Percentiles rank a stretch among this genome's conserved stretches.
phyloP scores from a whole-genome alignment of 352 stramenopile genomes.

The Phytophthora agathidicida region DNA sequence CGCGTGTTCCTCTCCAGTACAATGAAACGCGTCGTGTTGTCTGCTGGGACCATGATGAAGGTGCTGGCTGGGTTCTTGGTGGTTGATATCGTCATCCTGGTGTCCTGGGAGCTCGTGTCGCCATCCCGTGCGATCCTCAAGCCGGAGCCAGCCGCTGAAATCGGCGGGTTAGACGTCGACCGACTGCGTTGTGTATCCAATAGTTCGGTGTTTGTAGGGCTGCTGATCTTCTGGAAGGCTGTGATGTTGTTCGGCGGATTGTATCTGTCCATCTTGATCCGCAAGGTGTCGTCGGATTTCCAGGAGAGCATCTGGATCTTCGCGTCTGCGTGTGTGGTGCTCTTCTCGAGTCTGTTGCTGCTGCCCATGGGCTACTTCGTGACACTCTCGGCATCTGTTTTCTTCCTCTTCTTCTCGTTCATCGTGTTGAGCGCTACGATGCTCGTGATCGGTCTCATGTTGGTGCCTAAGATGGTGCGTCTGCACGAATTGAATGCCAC shows the following conservation, averaged over 20 bases:
- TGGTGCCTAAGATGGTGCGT: conserved; percentile 39
- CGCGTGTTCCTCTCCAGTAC: conserved; percentile 46
- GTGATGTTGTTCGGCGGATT: conserved; percentile 42
- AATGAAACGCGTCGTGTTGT: conserved; percentile 54
- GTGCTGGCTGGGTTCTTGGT: conserved; percentile 39
- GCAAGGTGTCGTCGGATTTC: conserved; percentile 54
- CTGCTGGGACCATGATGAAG: conserved; percentile 46
- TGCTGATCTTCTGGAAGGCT: conserved; percentile 54
- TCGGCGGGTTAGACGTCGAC: conserved; percentile 34
- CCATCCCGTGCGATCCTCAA: conserved; percentile 16
- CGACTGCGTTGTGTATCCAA: conserved; percentile 34
- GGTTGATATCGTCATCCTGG: conserved; percentile 44
- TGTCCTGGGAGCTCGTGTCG: conserved; percentile 36
- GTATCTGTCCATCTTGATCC: conserved; percentile 62
- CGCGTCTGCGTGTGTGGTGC: conserved; percentile 43
- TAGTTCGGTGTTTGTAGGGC: conserved; percentile 40
- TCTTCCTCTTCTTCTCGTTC: conserved; percentile 45
- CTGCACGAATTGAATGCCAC: conserved; percentile 22
- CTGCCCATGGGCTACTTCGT: conserved; percentile 57
- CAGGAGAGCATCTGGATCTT: conserved; percentile 67
- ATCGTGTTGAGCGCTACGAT: conserved; percentile 34
- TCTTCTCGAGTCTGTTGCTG: conserved; percentile 47
- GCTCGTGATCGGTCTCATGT: conserved; percentile 43
- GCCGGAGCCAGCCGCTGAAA: conserved; percentile 12
- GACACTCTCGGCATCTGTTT: conserved; percentile 35